Evolutionary conservation across 2,329 filamentous ascomycete genomes (phyloP).

Genomic region (Colletotrichum destructivum): DNA sequence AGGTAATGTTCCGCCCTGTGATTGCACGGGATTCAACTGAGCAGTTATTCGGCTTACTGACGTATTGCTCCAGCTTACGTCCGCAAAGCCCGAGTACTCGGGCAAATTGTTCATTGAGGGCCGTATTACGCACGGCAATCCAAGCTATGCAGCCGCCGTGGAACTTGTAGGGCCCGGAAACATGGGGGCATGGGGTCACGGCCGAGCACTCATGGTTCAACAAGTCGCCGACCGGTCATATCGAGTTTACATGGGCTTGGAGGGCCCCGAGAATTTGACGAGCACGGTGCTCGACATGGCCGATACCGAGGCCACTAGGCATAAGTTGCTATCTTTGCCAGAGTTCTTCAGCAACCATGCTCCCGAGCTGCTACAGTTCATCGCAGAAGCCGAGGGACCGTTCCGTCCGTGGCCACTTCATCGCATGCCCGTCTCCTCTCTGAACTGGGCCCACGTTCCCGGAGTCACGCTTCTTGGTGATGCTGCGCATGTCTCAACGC

Average conservation of each 20-base stretch:
- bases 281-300: not conserved
- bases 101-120: constrained; percentile 18
- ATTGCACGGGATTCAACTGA: too few relatives aligned
- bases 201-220: constrained; percentile 4
- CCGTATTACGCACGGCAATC: constrained; percentile 15
- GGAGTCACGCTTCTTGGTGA: constrained; percentile 26
- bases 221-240: constrained; percentile 23
- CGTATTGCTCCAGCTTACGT: not conserved
- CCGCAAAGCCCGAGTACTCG: constrained; percentile 23
- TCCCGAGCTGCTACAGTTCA: constrained; percentile 6
- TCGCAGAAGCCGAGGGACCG: constrained; percentile 7
- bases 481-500: constrained; percentile 27
- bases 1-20: not conserved
- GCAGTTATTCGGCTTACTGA: not conserved
- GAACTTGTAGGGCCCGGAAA: constrained; percentile 5
- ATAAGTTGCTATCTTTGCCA: constrained; percentile 2
- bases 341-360: constrained; percentile 7
- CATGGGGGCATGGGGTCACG: constrained; percentile 8
- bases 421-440: constrained; percentile 26
- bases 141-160: constrained; percentile 4
- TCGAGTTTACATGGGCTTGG: constrained; percentile 16
- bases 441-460: constrained; percentile 16
- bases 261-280: constrained; percentile 4
- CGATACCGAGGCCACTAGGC: not conserved
- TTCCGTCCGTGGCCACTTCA: constrained; percentile 26